Evolutionary conservation across 805 yeast species (phyloP).

Genomic region (Pichia ethanolica): DNA sequence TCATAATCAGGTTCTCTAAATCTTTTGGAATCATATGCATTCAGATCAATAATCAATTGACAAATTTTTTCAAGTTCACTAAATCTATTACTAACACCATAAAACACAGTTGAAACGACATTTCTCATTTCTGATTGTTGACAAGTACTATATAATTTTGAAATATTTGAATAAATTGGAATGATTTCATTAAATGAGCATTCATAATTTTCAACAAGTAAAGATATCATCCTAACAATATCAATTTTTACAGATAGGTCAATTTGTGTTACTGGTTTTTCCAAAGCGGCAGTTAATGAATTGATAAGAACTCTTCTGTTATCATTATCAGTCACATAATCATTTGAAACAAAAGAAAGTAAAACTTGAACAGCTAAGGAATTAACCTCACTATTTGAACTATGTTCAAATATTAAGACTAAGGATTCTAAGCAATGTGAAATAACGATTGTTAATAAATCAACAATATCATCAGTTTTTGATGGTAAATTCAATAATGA

Average conservation of each 20-base stretch:
- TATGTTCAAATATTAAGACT: conserved; percentile 40
- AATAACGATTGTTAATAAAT: conserved; percentile 51
- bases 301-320: conserved; percentile 46
- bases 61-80: conserved; percentile 39
- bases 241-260: conserved; percentile 46
- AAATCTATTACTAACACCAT: conserved; percentile 48
- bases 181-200: conserved; percentile 44
- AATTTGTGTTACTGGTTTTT: conserved; percentile 47
- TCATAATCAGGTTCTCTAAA: conserved; percentile 77
- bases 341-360: conserved; percentile 46
- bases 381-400: conserved; percentile 38
- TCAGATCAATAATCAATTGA: conserved; percentile 51
- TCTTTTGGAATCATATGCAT: conserved; percentile 56
- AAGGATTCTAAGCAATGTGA: conserved; percentile 44
- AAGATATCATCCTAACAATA: conserved; percentile 48
- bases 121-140: conserved; percentile 56
- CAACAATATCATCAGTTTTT: conserved; percentile 35
- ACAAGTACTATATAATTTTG: conserved; percentile 47
- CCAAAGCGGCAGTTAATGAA: conserved; percentile 54
- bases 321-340: conserved; percentile 47
- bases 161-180: conserved; percentile 23
- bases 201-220: conserved; percentile 45
- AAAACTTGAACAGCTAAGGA: conserved; percentile 46
- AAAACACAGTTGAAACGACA: conserved; percentile 53
- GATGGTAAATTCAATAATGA: conserved; percentile 36